phyloP scores from a whole-genome alignment of 2,329 filamentous ascomycete species.

The Epichloe bromicola region DNA sequence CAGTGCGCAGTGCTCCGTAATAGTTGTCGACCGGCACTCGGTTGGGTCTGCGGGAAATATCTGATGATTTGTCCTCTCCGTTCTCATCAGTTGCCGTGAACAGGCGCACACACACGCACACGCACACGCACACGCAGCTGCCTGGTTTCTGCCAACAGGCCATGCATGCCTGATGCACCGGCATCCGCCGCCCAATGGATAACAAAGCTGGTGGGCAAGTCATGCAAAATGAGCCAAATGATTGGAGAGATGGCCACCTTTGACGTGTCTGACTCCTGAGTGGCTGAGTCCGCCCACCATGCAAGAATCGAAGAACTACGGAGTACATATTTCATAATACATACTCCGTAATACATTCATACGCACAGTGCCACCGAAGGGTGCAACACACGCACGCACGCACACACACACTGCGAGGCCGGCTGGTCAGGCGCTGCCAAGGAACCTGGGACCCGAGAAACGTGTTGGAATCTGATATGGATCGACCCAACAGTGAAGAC shows the following conservation, averaged over 20 bases:
- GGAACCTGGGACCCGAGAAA: neutral
- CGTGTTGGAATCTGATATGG: neutral
- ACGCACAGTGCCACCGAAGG: slow-evolving; percentile 1
- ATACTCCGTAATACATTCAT: too few relatives aligned
- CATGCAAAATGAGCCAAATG: slow-evolving; percentile 10
- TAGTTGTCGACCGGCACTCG: neutral
- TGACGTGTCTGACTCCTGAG: slow-evolving; percentile 9
- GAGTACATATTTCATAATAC: too few relatives aligned
- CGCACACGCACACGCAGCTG: neutral
- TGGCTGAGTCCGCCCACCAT: slow-evolving; percentile 8
- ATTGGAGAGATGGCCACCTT: slow-evolving; percentile 13
- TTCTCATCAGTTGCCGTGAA: too few relatives aligned
- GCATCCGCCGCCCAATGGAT: slow-evolving; percentile 9
- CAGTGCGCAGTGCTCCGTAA: neutral
- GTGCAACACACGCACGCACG: neutral
- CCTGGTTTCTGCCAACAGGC: neutral
- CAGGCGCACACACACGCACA: too few relatives aligned
- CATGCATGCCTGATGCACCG: slow-evolving; percentile 1
- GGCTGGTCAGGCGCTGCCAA: too few relatives aligned
- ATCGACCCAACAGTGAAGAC: too few relatives aligned
- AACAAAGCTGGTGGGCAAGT: slow-evolving; percentile 2
- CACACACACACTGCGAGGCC: too few relatives aligned
- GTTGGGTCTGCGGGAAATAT: neutral
- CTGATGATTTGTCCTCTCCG: neutral
- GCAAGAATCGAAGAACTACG: slow-evolving; percentile 3